phyloP scores from a whole-genome alignment of 108 stramenopile genomes.

The Cylindrotheca fusiformis region DNA sequence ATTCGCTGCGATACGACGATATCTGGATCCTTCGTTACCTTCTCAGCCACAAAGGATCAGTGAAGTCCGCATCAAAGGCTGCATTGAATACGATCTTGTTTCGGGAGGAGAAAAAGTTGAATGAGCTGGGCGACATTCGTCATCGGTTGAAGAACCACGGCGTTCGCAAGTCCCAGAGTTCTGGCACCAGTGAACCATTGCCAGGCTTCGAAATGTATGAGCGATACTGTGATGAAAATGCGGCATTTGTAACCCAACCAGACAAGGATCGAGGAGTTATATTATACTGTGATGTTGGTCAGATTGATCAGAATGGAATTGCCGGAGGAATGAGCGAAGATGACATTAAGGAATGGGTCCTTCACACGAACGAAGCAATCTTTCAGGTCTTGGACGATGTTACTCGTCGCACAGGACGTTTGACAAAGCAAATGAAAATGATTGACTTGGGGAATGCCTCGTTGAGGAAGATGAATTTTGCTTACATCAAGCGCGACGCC shows the following conservation, averaged over 20 bases:
- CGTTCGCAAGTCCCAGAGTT: neutral
- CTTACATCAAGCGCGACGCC: neutral
- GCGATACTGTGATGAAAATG: conserved; percentile 1
- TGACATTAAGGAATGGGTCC: neutral
- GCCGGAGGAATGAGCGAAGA: neutral
- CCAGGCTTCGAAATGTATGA: neutral
- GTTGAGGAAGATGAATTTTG: neutral
- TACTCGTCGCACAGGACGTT: conserved; percentile 20
- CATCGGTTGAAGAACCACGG: neutral
- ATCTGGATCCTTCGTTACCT: conserved; percentile 30
- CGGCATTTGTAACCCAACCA: neutral
- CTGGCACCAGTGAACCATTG: neutral
- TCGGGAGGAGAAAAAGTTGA: conserved; percentile 15
- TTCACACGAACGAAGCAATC: conserved; percentile 19
- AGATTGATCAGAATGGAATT: conserved; percentile 5
- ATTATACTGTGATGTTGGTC: neutral
- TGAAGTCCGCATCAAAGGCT: conserved; percentile 19
- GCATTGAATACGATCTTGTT: conserved; percentile 12
- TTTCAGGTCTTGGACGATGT: conserved; percentile 23
- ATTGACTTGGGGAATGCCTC: conserved; percentile 5
- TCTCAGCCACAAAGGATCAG: conserved; percentile 23
- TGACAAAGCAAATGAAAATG: conserved; percentile 20
- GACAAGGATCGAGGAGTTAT: conserved; percentile 20
- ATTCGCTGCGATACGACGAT: conserved; percentile 18
- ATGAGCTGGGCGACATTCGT: conserved; percentile 22